Evolutionary conservation across 495 filamentous ascomycete species (phyloP).

Genomic region (Aspergillus cavernicola): DNA sequence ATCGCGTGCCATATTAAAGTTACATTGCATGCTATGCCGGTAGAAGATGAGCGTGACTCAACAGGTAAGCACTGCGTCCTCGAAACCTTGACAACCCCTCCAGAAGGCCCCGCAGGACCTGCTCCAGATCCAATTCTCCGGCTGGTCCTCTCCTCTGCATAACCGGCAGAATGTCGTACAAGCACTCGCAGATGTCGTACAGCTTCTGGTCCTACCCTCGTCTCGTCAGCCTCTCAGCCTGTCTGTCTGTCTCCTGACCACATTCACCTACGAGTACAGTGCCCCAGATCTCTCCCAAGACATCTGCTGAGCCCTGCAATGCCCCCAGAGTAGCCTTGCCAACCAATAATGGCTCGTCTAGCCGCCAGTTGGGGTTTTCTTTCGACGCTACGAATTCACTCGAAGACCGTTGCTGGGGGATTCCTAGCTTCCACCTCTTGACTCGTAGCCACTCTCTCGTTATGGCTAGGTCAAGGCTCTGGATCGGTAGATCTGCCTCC

Average conservation of each 20-base stretch:
- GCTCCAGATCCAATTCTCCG: background rate
- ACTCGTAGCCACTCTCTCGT: conserved; percentile 2
- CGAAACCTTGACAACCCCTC: background rate
- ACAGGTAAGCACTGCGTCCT: conserved; percentile 5
- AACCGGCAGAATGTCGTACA: conserved; percentile 2
- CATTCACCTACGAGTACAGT: background rate
- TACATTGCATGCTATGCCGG: too few relatives aligned
- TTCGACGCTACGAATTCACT: background rate
- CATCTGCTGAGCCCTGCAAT: background rate
- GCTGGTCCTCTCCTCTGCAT: background rate
- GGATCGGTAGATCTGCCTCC: background rate
- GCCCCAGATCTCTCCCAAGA: background rate
- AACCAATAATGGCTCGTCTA: background rate
- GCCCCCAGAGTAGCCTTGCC: background rate
- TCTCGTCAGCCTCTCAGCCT: background rate
- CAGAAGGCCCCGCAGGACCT: background rate
- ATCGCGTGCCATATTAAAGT: too few relatives aligned
- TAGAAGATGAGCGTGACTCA: background rate
- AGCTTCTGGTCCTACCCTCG: background rate
- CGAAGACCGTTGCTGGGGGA: background rate
- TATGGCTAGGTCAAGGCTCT: background rate
- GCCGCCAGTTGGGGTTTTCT: background rate
- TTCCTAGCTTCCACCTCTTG: conserved; percentile 3
- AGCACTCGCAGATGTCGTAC: conserved; percentile 9
- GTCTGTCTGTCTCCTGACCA: background rate